Percentiles rank a stretch among this genome's conserved stretches.
phyloP scores from a whole-genome alignment of 2,329 filamentous ascomycete species.

The Ceratocystis lukuohia region DNA sequence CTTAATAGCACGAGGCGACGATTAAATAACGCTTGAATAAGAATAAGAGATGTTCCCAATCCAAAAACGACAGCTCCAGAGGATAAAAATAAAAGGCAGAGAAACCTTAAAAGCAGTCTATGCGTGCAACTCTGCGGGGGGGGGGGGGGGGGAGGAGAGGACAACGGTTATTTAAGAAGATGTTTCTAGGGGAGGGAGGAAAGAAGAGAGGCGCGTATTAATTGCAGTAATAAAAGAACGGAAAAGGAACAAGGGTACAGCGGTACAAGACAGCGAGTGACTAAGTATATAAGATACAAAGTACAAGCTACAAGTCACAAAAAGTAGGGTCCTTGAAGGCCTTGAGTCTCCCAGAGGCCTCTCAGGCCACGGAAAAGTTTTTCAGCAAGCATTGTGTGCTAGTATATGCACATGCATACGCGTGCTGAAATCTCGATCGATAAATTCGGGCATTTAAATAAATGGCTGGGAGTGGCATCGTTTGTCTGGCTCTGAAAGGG shows the following conservation, averaged over 20 bases:
- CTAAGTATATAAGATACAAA: not conserved
- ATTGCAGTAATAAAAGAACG: not conserved
- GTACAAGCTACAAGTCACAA: too few relatives aligned
- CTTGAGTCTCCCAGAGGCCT: not conserved
- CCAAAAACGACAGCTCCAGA: not conserved
- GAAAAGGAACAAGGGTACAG: not conserved
- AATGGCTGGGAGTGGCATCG: too few relatives aligned
- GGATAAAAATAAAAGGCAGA: constrained; percentile 7
- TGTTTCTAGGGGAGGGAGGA: not conserved
- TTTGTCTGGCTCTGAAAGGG: too few relatives aligned
- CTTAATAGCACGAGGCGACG: not conserved
- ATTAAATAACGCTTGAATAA: not conserved
- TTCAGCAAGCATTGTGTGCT: not conserved
- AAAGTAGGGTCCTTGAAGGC: too few relatives aligned
- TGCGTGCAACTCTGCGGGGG: not conserved
- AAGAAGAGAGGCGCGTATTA: not conserved
- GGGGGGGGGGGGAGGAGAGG: not conserved
- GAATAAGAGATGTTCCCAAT: not conserved
- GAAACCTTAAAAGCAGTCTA: not conserved
- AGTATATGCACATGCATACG: not conserved
- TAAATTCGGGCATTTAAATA: not conserved
- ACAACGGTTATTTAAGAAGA: constrained; percentile 5
- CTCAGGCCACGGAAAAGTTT: not conserved
- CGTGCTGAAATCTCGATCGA: not conserved
- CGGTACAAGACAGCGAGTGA: not conserved